A percentile compares a stretch with the other conserved stretches of the same genome.
Evolutionary conservation across 1,284 basidiomycete species (phyloP).

Genomic region (Marasmius oreades): DNA sequence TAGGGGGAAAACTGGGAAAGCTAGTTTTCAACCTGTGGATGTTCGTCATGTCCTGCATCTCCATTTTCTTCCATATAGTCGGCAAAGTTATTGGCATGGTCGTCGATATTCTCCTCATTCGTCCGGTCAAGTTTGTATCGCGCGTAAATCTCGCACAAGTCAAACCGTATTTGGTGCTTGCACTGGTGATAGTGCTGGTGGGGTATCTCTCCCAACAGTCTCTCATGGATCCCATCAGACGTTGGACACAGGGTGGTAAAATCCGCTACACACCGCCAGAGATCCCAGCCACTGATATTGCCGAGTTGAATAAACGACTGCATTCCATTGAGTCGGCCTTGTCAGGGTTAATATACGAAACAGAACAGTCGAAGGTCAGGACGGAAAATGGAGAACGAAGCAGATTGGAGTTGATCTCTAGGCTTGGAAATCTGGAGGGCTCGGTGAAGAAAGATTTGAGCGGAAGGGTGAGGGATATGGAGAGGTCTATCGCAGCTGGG

Average conservation of each 20-base stretch:
- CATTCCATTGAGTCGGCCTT: conserved; percentile 61
- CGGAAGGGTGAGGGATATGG: conserved; percentile 48
- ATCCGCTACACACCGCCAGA: conserved; percentile 44
- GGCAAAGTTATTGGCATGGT: conserved; percentile 42
- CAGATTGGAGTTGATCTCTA: conserved; percentile 47
- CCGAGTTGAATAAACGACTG: conserved; percentile 68
- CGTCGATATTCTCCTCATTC: conserved; percentile 40
- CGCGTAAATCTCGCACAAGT: conserved; percentile 29
- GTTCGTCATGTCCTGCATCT: conserved; percentile 19
- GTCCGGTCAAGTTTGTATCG: conserved; percentile 40
- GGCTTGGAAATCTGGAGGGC: conserved; percentile 52
- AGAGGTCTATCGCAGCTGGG: conserved; percentile 24
- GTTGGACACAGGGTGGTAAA: conserved; percentile 19
- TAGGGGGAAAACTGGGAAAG: conserved; percentile 13
- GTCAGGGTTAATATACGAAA: conserved; percentile 51
- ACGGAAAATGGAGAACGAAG: conserved; percentile 48
- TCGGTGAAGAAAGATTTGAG: conserved; percentile 51
- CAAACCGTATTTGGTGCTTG: conserved; percentile 39
- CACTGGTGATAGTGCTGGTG: conserved; percentile 34
- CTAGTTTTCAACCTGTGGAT: conserved; percentile 26
- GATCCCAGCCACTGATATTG: conserved; percentile 61
- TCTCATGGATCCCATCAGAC: conserved; percentile 23
- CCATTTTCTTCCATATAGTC: conserved; percentile 35
- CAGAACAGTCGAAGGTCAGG: conserved; percentile 43
- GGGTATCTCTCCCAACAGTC: conserved; percentile 39